Evolutionary conservation across 2,329 filamentous ascomycete genomes (phyloP).

Genomic region (Ophiostoma himal-ulmi): DNA sequence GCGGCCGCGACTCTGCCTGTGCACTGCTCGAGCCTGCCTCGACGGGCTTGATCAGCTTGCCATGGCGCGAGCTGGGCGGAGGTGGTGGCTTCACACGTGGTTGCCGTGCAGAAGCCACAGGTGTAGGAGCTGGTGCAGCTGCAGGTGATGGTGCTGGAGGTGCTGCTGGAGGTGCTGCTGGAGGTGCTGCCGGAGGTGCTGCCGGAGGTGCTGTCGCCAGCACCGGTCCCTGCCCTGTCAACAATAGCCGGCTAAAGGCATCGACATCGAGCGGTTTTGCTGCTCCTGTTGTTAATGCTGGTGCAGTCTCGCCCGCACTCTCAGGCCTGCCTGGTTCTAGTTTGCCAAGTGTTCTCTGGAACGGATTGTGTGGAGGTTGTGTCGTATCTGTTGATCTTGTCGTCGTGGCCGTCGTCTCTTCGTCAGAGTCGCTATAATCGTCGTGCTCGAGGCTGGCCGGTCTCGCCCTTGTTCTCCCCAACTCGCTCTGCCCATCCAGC

Average conservation of each 20-base stretch:
- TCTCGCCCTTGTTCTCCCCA: neutral
- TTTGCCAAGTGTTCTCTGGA: slow-evolving; percentile 51
- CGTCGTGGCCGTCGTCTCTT: neutral
- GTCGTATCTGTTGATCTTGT: neutral
- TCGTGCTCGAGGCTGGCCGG: neutral
- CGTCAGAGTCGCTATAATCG: slow-evolving; percentile 25
- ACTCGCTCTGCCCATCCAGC: neutral
- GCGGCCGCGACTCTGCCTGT: slow-evolving; percentile 30
- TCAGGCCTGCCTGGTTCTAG: slow-evolving; percentile 37
- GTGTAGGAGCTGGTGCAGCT: slow-evolving; percentile 50
- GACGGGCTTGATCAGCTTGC: slow-evolving; percentile 59
- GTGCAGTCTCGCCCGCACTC: slow-evolving; percentile 24
- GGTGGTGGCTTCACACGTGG: slow-evolving; percentile 55
- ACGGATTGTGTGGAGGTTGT: slow-evolving; percentile 45
- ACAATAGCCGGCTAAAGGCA: slow-evolving; percentile 67
- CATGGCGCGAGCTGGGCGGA: slow-evolving; percentile 71
- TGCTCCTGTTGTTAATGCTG: slow-evolving; percentile 31
- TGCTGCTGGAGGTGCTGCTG: slow-evolving; percentile 29
- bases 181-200: slow-evolving; percentile 49
- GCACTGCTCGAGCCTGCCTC: slow-evolving; percentile 17
- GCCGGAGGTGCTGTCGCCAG: slow-evolving; percentile 51
- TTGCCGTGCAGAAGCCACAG: slow-evolving; percentile 24
- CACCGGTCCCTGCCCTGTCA: slow-evolving; percentile 59
- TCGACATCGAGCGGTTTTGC: slow-evolving; percentile 61
- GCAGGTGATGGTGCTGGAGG: slow-evolving; percentile 52